Conservation (phyloP, 352 stramenopile species). For the Plasmopara muralis region DNA sequence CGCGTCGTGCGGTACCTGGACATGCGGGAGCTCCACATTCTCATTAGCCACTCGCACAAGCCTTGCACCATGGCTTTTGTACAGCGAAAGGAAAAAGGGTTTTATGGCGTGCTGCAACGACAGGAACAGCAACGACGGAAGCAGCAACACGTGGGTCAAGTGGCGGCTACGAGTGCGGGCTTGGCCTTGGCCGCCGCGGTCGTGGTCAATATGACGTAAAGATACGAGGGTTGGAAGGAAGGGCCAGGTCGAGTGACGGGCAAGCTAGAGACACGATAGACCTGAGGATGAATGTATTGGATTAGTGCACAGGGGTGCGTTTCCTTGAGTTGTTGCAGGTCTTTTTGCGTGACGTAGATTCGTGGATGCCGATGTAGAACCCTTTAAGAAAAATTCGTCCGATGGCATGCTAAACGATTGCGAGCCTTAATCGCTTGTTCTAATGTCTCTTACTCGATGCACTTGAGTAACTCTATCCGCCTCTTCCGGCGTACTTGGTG, state of each 20-base stretch:
- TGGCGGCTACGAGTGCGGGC: constrained; percentile 20
- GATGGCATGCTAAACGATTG: too few relatives aligned
- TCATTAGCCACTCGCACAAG: constrained; percentile 49
- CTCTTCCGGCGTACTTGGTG: too few relatives aligned
- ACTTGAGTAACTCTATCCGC: too few relatives aligned
- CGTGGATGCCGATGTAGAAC: too few relatives aligned
- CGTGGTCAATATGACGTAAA: constrained; percentile 31
- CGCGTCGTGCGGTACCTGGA: constrained; percentile 49
- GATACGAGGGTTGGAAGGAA: background rate
- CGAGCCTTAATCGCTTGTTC: too few relatives aligned
- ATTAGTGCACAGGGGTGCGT: too few relatives aligned
- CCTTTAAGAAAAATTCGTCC: too few relatives aligned
- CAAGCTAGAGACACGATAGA: background rate
- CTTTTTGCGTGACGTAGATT: too few relatives aligned
- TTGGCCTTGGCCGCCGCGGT: constrained; percentile 30
- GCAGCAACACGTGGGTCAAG: constrained; percentile 14
- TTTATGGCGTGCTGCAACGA: constrained; percentile 28
- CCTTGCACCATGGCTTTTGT: constrained; percentile 59
- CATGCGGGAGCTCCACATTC: constrained; percentile 57
- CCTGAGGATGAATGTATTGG: background rate
- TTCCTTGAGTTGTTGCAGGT: too few relatives aligned
- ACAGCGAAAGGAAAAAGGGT: constrained; percentile 44
- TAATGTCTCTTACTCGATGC: too few relatives aligned
- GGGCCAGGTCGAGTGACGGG: too few relatives aligned
- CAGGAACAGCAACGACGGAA: constrained; percentile 26